Base-by-base conservation (phyloP, 2,329 filamentous ascomycete genomes). In the Fusarium metavorans region DNA sequence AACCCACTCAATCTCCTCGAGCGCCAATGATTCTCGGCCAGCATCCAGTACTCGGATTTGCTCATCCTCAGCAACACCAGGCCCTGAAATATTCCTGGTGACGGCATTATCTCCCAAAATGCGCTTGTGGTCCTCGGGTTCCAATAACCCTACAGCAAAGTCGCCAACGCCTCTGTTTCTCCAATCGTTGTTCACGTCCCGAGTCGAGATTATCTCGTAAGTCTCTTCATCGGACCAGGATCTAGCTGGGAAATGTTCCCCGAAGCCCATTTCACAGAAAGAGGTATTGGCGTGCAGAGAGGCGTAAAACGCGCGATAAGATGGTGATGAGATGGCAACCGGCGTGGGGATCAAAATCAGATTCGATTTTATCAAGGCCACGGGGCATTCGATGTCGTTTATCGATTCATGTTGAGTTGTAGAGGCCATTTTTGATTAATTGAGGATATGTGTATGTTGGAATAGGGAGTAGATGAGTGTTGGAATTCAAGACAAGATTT, bases 341-440 rank as follows among this genome's bases (percentile, higher is more conserved):
- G 74, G 74, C 7, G 72, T 73, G 9, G 74, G 74, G 25, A 76
- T 30, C 45, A 76, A 60, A 9, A 76, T 59, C 8, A 76, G 57
- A 2, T 56, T 45, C 43, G 60, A 63, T 45, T 30, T 50, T 54
- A 54, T 61, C 39, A 61, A 45, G 18, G 58, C 58, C 58, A 61
- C 58, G n/a, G 58, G 58, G 27, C 58, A 61, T 45, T 43, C 5
- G n/a, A 60, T 43, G 8, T 45, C 27, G 54, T 43, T 27, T n/a
- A 8, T 30, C 20, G 56, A 13, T 5, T 5, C 48, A 14, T 32
- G 18, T 7, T 13, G 27, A 52, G 48, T 41, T 58, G 56, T 30
- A 3, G 10, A 27, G 14, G n/a, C 32, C 56, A 58, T 58, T n/a
- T 41, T 58, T 5, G 5, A 27, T 52, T 2, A 11, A 52, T 20